phyloP scores from a whole-genome alignment of 805 yeast species.

The Pachysolen tannophilus region DNA sequence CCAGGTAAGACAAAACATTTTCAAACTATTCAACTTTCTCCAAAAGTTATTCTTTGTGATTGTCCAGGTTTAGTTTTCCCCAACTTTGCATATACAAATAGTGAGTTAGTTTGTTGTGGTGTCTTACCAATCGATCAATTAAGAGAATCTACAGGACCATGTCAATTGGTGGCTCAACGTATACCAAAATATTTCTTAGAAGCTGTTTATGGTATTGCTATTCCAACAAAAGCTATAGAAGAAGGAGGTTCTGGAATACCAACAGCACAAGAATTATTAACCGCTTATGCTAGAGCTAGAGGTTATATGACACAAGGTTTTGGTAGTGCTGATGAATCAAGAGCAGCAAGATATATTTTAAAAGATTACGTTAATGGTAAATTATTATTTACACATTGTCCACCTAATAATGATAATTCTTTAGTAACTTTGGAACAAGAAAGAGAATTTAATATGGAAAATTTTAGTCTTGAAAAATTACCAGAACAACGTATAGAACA shows the following conservation, averaged over 20 bases:
- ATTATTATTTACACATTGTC: constrained; percentile 77
- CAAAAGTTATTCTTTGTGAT: constrained; percentile 83
- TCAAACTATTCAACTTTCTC: constrained; percentile 86
- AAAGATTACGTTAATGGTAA: constrained; percentile 96
- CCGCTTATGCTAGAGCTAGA: constrained; percentile 92
- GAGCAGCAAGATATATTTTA: constrained; percentile 87
- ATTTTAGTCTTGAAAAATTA: constrained; percentile 56
- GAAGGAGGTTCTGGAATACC: constrained; percentile 92
- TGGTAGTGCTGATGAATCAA: constrained; percentile 92
- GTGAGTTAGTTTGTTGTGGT: constrained; percentile 96
- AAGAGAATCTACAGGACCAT: constrained; percentile 86
- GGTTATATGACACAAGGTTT: constrained; percentile 97
- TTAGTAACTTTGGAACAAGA: constrained; percentile 44
- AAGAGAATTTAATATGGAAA: constrained; percentile 63
- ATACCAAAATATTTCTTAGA: constrained; percentile 85
- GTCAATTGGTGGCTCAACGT: constrained; percentile 75
- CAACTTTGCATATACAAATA: constrained; percentile 92
- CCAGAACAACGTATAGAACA: constrained; percentile 73
- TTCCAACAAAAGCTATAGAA: constrained; percentile 61
- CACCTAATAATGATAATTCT: constrained; percentile 64
- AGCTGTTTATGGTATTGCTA: constrained; percentile 88
- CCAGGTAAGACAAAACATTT: constrained; percentile 99
- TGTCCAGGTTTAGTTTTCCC: constrained; percentile 99
- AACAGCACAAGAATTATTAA: constrained; percentile 80
- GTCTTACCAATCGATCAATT: constrained; percentile 97